Conservation (phyloP, 805 yeast species). For the Komagataella pastoris region DNA sequence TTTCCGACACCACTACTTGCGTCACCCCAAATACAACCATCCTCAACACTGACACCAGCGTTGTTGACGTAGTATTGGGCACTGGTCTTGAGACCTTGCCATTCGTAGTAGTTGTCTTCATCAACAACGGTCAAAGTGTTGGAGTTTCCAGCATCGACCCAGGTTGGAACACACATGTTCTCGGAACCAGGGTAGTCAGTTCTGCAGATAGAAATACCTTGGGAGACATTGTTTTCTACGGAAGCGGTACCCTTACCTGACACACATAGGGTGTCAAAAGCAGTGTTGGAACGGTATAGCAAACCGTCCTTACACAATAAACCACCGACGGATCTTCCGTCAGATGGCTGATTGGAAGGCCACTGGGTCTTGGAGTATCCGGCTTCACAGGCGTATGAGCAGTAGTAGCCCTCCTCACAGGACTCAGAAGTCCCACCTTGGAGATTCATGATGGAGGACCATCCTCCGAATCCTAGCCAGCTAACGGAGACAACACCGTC, state of each 20-base stretch:
- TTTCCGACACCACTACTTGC: slow-evolving; percentile 75
- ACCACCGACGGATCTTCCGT: slow-evolving; percentile 93
- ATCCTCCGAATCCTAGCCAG: slow-evolving; percentile 41
- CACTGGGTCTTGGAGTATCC: slow-evolving; percentile 99
- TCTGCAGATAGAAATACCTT: slow-evolving; percentile 84
- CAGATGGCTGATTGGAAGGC: slow-evolving; percentile 79
- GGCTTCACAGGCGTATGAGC: slow-evolving; percentile 96
- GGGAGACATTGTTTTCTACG: slow-evolving; percentile 48
- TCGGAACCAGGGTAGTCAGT: slow-evolving; percentile 99
- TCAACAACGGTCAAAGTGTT: slow-evolving; percentile 71
- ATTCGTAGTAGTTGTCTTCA: slow-evolving; percentile 60
- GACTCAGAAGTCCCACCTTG: slow-evolving; percentile 48
- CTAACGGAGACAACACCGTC: slow-evolving; percentile 54
- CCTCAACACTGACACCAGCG: slow-evolving; percentile 82
- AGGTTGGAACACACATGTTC: slow-evolving; percentile 94
- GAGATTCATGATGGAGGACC: slow-evolving; percentile 29
- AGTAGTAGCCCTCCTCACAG: slow-evolving; percentile 84
- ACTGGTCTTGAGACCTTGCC: slow-evolving; percentile 77
- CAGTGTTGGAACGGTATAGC: slow-evolving; percentile 68
- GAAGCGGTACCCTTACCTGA: slow-evolving; percentile 70
- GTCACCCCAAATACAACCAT: slow-evolving; percentile 93
- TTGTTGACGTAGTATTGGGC: slow-evolving; percentile 96
- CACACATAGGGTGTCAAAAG: slow-evolving; percentile 61
- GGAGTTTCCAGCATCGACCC: slow-evolving; percentile 52
- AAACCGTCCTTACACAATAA: slow-evolving; percentile 73